Conservation (phyloP, 768 basidiomycete species). For the Boletus insuetus region DNA sequence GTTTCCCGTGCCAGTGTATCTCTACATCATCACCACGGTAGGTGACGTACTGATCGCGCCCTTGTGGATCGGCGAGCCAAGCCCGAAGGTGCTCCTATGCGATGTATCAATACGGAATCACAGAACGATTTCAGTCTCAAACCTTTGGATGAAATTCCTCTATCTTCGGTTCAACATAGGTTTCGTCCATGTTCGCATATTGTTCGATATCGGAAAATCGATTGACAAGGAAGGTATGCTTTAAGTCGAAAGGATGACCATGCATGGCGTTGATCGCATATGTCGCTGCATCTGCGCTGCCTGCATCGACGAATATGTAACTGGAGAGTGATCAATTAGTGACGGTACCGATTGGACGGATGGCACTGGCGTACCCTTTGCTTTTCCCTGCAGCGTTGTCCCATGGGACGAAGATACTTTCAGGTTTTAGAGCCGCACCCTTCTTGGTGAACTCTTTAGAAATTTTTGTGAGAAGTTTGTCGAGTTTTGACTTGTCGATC, state of each 20-base stretch:
- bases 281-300: slow-evolving; percentile 64
- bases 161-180: slow-evolving; percentile 68
- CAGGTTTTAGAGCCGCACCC: slow-evolving; percentile 71
- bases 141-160: slow-evolving; percentile 80
- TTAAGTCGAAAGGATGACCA: slow-evolving; percentile 82
- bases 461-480: slow-evolving; percentile 77
- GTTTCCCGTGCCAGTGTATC: slow-evolving; percentile 91
- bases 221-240: slow-evolving; percentile 81
- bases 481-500: slow-evolving; percentile 83
- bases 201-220: slow-evolving; percentile 88
- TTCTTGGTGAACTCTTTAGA: slow-evolving; percentile 81
- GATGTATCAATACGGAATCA: slow-evolving; percentile 5
- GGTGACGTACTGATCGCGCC: slow-evolving; percentile 94
- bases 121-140: not conserved
- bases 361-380: slow-evolving; percentile 68
- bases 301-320: slow-evolving; percentile 80
- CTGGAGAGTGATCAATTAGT: slow-evolving; percentile 37
- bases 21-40: slow-evolving; percentile 90
- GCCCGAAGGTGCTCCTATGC: slow-evolving; percentile 88
- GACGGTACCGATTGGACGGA: not conserved
- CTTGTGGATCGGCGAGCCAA: slow-evolving; percentile 90
- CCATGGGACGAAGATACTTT: slow-evolving; percentile 87
- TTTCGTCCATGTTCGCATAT: slow-evolving; percentile 73
- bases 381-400: slow-evolving; percentile 78
- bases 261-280: slow-evolving; percentile 66